Conservation (phyloP, 2,329 filamentous ascomycete genomes). For the Chalaropsis ovoidea region DNA sequence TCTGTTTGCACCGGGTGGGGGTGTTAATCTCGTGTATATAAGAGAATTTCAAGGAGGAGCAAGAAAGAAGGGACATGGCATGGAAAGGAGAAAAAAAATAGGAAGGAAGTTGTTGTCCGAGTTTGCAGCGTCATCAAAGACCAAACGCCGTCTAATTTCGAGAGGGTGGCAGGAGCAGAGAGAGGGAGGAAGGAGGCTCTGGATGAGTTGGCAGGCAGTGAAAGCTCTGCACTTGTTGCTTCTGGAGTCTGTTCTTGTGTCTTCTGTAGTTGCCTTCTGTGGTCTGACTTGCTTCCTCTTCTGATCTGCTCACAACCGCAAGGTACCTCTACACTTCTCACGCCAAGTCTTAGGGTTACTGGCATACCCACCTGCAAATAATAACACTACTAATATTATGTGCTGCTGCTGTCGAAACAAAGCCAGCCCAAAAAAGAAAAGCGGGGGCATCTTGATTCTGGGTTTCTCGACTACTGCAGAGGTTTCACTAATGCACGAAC, state of each 20-base stretch:
- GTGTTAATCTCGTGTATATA: too few relatives aligned
- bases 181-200: not conserved
- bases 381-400: not conserved
- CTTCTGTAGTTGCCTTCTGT: too few relatives aligned
- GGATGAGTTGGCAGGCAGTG: too few relatives aligned
- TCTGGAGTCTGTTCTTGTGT: too few relatives aligned
- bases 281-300: too few relatives aligned
- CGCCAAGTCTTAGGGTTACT: not conserved
- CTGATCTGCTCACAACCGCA: too few relatives aligned
- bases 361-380: not conserved
- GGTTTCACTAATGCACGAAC: slow-evolving; percentile 2
- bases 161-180: not conserved
- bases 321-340: not conserved
- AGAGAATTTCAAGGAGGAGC: too few relatives aligned
- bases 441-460: not conserved
- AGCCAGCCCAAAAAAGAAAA: not conserved
- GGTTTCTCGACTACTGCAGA: not conserved
- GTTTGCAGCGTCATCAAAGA: not conserved
- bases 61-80: too few relatives aligned
- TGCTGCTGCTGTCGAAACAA: slow-evolving; percentile 10
- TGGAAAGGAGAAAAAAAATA: not conserved
- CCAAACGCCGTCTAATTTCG: too few relatives aligned
- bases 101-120: too few relatives aligned
- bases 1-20: too few relatives aligned
- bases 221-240: too few relatives aligned